These are phyloP conservation scores for Vitis vinifera DNA, from an alignment of 164 flowering plant species.

Conservation along the genomic window DNA sequence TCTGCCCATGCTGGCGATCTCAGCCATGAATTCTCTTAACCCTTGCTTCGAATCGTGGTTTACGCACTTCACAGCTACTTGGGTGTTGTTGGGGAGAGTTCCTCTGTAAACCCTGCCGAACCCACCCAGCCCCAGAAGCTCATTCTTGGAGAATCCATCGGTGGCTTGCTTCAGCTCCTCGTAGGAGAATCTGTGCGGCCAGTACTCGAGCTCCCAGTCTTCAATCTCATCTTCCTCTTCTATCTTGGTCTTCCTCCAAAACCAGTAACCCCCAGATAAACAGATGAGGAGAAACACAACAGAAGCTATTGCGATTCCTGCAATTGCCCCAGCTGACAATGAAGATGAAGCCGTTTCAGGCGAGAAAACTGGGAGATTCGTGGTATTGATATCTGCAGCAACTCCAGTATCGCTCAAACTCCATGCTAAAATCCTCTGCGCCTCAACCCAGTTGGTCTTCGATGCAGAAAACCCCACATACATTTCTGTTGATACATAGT, in stretches of 20 bases:
- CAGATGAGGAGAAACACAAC: conserved; percentile 19
- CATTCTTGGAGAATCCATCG: conserved; percentile 42
- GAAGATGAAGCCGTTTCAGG: conserved; percentile 26
- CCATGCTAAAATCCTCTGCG: conserved; percentile 74
- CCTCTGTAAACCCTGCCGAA: conserved; percentile 75
- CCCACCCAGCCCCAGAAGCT: conserved; percentile 69
- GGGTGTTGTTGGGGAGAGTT: conserved; percentile 28
- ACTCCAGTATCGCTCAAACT: conserved; percentile 62
- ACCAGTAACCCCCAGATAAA: conserved; percentile 29
- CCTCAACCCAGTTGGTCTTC: conserved; percentile 58
- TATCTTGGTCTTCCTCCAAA: conserved; percentile 31
- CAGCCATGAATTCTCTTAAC: conserved; percentile 77
- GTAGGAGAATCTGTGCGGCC: conserved; percentile 69
- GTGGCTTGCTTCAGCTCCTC: conserved; percentile 56
- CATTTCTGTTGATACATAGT: conserved; percentile 55
- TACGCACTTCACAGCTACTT: conserved; percentile 74
- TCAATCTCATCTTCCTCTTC: conserved; percentile 44
- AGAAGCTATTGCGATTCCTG: conserved; percentile 51
- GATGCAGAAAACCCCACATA: conserved; percentile 82
- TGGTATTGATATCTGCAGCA: conserved; percentile 54
- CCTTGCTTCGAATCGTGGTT: conserved; percentile 82
- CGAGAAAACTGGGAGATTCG: conserved; percentile 49
- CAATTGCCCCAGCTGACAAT: conserved; percentile 44
- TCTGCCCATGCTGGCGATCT: conserved; percentile 67
- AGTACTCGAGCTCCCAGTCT: conserved; percentile 68